These are phyloP conservation scores for Rhexocercosporidium sp. DNA, from an alignment of 2,329 filamentous ascomycete species.

Conservation along the genomic window DNA sequence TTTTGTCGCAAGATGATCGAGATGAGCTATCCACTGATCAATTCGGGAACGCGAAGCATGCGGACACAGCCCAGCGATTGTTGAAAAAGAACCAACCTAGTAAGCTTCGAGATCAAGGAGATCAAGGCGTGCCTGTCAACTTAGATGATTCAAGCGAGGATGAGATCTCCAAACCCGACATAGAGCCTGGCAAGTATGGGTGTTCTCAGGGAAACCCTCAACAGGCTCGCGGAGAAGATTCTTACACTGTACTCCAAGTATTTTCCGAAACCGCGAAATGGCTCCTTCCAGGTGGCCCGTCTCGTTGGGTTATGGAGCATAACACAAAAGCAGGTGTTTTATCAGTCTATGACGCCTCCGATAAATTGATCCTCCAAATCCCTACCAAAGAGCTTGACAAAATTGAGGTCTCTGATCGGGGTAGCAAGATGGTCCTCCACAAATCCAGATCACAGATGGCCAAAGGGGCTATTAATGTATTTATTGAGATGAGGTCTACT, in stretches of 20 bases:
- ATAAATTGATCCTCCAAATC: not conserved
- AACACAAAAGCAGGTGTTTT: not conserved
- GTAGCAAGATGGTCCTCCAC: not conserved
- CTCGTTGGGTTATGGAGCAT: not conserved
- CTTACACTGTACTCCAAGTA: not conserved
- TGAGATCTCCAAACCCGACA: not conserved
- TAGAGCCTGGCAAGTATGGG: not conserved
- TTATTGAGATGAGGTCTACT: conserved; percentile 7
- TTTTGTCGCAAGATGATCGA: not conserved
- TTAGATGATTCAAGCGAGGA: conserved; percentile 8
- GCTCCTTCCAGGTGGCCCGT: not conserved
- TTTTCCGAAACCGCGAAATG: conserved; percentile 7
- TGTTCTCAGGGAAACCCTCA: not conserved
- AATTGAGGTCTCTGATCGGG: not conserved
- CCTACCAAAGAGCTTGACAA: not conserved
- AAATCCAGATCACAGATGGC: not conserved
- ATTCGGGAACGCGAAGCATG: not conserved
- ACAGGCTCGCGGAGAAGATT: not conserved
- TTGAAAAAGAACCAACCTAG: not conserved
- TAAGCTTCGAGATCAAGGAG: not conserved
- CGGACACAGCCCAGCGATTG: not conserved
- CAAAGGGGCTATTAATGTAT: not conserved
- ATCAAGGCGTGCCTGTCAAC: not conserved
- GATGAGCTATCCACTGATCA: not conserved
- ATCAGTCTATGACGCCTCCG: not conserved